A percentile compares a stretch with the other conserved stretches of the same genome.
Evolutionary conservation across 2,329 filamentous ascomycete genomes (phyloP).

Genomic region (Sporothrix brasiliensis): DNA sequence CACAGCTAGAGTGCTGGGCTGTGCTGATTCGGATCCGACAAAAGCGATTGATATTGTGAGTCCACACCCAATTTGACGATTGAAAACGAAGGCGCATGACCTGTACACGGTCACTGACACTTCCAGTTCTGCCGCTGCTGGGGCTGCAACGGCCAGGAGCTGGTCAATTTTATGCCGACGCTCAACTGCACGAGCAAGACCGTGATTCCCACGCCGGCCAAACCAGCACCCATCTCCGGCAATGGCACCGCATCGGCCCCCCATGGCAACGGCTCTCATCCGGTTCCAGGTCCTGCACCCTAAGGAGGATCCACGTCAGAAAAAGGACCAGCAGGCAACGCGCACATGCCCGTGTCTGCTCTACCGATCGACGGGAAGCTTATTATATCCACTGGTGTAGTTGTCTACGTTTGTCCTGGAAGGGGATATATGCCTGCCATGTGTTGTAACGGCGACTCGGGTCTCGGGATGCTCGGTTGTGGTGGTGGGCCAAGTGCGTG

Average conservation of each 20-base stretch:
- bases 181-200: slow-evolving; percentile 29
- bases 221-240: background rate
- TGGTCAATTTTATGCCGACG: slow-evolving; percentile 25
- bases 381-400: too few relatives aligned
- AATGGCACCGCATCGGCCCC: background rate
- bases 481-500: background rate
- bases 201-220: background rate
- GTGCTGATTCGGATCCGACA: slow-evolving; percentile 6
- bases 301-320: background rate
- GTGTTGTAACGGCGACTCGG: background rate
- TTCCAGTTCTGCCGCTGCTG: slow-evolving; percentile 29
- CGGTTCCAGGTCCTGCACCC: background rate
- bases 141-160: slow-evolving; percentile 29
- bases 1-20: slow-evolving; percentile 6
- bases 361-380: background rate
- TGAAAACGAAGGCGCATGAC: too few relatives aligned
- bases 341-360: background rate
- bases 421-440: too few relatives aligned
- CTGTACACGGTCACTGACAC: background rate
- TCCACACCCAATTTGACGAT: background rate
- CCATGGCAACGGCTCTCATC: background rate
- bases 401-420: too few relatives aligned
- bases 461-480: background rate
- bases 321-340: background rate
- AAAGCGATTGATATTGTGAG: slow-evolving; percentile 4